Evolutionary conservation across 202 grass and related monocot species (phyloP).

Genomic region (Elaeis oleifera): DNA sequence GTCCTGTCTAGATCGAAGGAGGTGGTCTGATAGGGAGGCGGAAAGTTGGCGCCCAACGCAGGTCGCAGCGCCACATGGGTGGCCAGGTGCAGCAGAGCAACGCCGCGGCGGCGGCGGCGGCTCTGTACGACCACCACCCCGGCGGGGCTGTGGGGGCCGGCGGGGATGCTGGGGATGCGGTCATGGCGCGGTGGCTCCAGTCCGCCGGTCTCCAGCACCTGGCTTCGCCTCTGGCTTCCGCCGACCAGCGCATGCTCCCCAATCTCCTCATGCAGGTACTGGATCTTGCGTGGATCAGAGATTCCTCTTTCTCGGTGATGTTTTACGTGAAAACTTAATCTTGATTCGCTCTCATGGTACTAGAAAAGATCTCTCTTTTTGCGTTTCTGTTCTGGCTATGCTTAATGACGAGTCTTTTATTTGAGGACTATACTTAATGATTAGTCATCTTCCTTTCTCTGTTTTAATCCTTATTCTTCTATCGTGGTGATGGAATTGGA

Average conservation of each 20-base stretch:
- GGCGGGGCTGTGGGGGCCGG: constrained; percentile 20
- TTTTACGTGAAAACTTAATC: no score
- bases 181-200: constrained; percentile 97
- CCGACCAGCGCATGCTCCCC: constrained; percentile 47
- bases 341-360: no score
- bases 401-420: no score
- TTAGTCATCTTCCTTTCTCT: no score
- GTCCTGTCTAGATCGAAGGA: not conserved
- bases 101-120: constrained; percentile 40
- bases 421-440: no score
- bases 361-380: no score
- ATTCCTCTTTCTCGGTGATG: no score
- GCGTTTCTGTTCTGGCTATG: no score
- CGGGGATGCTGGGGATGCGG: constrained; percentile 67
- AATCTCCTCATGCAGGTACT: constrained; percentile 84
- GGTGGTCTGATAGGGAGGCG: constrained; percentile 8
- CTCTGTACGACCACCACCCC: constrained; percentile 22
- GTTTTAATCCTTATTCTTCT: no score
- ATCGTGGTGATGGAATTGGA: no score
- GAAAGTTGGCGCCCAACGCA: constrained; percentile 97
- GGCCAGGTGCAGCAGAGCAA: constrained; percentile 28
- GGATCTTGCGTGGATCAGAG: no score
- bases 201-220: constrained; percentile 97
- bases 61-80: constrained; percentile 88
- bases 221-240: constrained; percentile 34